Conservation (phyloP, 169 alveolate genomes). For the Neospora caninum region DNA sequence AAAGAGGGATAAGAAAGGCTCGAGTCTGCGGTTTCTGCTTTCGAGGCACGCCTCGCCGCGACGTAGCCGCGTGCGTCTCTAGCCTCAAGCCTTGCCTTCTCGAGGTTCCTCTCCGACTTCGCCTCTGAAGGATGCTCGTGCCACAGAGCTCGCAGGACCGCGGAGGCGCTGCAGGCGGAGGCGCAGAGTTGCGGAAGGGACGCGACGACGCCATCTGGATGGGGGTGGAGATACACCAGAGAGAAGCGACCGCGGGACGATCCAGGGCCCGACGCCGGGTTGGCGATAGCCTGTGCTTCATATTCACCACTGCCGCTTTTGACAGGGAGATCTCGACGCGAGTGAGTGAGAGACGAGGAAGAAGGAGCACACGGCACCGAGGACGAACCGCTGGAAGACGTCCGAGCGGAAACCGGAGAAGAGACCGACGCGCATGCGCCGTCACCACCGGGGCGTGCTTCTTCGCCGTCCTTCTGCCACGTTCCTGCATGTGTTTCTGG, state of each 20-base stretch:
- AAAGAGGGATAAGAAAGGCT: not conserved
- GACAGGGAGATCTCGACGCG: not conserved
- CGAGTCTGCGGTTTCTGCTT: not conserved
- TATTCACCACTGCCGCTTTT: too few species aligned
- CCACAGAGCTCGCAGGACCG: not conserved
- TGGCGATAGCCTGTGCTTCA: too few species aligned
- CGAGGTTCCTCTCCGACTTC: not conserved
- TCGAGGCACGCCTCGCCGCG: not conserved
- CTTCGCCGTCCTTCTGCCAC: not conserved
- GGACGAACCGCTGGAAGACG: not conserved
- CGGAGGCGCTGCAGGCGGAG: not conserved
- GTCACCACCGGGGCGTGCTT: not conserved
- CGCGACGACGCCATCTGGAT: conserved; percentile 18
- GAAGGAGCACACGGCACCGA: not conserved
- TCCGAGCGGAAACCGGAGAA: not conserved
- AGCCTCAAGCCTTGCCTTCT: not conserved
- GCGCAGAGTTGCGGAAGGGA: conserved; percentile 8
- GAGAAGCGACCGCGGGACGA: not conserved
- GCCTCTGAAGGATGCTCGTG: not conserved
- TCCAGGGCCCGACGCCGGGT: too few species aligned
- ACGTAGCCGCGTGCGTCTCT: not conserved
- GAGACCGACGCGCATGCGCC: not conserved
- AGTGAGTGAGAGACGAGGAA: not conserved
- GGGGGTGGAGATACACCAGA: conserved; percentile 33
- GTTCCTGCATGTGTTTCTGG: too few species aligned